A percentile compares a stretch with the other conserved stretches of the same genome.
These are phyloP conservation scores for Blastomyces parvus DNA, from an alignment of 2,329 filamentous ascomycete species.

Conservation along the genomic window DNA sequence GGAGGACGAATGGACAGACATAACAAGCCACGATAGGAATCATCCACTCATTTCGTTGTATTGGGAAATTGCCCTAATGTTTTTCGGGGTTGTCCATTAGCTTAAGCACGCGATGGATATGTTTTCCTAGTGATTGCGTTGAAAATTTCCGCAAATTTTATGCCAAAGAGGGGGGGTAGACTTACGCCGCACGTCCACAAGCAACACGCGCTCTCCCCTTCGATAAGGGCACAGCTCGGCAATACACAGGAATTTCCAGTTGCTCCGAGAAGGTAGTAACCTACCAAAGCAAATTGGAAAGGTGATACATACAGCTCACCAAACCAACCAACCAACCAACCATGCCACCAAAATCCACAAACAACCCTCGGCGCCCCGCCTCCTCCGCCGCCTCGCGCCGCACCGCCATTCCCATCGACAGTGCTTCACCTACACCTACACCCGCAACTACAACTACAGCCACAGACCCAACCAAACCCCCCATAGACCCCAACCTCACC, in stretches of 20 bases:
- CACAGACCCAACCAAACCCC: constrained; percentile 25
- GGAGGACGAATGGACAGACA: not conserved
- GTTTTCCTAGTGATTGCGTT: not conserved
- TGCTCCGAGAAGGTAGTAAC: not conserved
- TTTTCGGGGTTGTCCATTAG: not conserved
- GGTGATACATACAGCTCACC: not conserved
- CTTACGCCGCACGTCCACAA: not conserved
- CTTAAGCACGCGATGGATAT: not conserved
- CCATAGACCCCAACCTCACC: constrained; percentile 14
- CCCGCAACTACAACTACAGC: constrained; percentile 26
- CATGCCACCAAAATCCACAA: constrained; percentile 16
- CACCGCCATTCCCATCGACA: not conserved
- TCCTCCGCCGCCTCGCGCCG: not conserved
- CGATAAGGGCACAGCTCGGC: not conserved
- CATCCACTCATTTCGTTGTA: not conserved
- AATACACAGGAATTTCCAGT: not conserved
- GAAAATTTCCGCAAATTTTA: not conserved
- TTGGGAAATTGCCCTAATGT: not conserved
- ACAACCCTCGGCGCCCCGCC: not conserved
- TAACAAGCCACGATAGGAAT: not conserved
- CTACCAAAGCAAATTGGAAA: not conserved
- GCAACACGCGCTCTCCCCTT: not conserved
- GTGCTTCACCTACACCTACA: constrained; percentile 4
- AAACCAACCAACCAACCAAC: not conserved
- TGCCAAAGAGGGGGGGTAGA: not conserved